Percentiles rank a stretch among this genome's conserved stretches.
Conservation (phyloP, 208 protist genomes). For the Naegleria lovaniensis region DNA sequence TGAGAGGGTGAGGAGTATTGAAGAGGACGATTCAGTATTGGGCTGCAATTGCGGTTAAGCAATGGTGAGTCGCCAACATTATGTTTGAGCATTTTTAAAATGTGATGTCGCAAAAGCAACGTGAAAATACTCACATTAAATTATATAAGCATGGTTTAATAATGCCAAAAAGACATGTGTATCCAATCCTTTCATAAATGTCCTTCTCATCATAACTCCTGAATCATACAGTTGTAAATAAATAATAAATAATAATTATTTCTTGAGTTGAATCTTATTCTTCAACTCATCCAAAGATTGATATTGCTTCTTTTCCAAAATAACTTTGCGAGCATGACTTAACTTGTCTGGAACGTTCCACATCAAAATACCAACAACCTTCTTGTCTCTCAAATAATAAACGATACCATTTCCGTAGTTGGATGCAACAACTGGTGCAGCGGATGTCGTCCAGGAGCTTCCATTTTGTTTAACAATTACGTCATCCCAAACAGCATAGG, state of each 20-base stretch:
- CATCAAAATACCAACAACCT: conserved; percentile 29
- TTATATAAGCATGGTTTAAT: too few species aligned
- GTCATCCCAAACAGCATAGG: conserved; percentile 28
- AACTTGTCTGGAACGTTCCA: conserved; percentile 20
- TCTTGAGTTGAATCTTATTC: conserved; percentile 17
- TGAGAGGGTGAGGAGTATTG: too few species aligned
- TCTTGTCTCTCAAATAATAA: conserved; percentile 24
- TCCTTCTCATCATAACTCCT: too few species aligned
- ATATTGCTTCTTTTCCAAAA: conserved; percentile 26
- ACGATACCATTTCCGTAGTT: conserved; percentile 14
- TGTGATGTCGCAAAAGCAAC: too few species aligned
- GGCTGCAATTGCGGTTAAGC: too few species aligned
- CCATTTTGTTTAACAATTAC: neutral
- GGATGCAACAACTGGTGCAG: neutral
- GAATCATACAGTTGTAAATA: neutral
- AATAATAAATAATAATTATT: neutral
- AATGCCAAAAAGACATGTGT: too few species aligned
- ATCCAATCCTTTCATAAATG: too few species aligned
- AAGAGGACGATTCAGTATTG: too few species aligned
- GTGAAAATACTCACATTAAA: too few species aligned
- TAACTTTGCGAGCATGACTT: neutral
- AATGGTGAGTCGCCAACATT: too few species aligned
- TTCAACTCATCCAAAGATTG: neutral
- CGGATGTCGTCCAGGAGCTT: neutral
- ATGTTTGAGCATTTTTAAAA: too few species aligned